Evolutionary conservation across 768 basidiomycete species (phyloP), one percentile per base, ranked within the genome.

Genomic region (Asterophora lycoperdoides): DNA sequence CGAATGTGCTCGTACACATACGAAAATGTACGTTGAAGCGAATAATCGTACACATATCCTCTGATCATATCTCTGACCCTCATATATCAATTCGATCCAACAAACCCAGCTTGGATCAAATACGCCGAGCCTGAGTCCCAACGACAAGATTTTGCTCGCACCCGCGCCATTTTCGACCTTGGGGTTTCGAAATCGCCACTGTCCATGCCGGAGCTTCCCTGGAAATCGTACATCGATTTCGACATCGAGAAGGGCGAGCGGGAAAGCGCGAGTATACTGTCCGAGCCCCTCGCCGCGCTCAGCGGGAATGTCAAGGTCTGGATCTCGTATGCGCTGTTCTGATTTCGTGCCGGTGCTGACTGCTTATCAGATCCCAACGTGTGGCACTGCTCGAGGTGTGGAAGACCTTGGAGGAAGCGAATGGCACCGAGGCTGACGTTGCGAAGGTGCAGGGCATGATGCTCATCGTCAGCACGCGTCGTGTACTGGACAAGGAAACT

Each of bases 301-400:
- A 95, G 92, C 55, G 90, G 90, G 3, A 94, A 98, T 63, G 88
- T 93, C 69, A 97, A 97, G 69, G 93, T 95, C 15, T 98, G 93
- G 93, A 90, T 96, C 47, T 84, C 93, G 45, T 98, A 86, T 65
- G 95, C 95, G 0, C 76, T 87, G 57, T 96, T 97, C 23, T 23
- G 23, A 3, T 23, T 23, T 23, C 23, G 3, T 23, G 3, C 23
- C 6, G 33, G n/a, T 30, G 51, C 17, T 52, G 15, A 44, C 36
- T 8, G 13, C 34, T 48, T 15, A n/a, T n/a, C 40, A 49, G 42
- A 20, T 51, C 42, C 46, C 59, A 94, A 91, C 93, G 94, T 48
- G 91, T 93, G 48, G 86, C 89, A 3, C 71, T 99, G 14, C 78
- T 99, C 19, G 88, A 95, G 61, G 87, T 90, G 1, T 99, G 96